These are phyloP conservation scores for Amanita muscaria DNA, from an alignment of 768 basidiomycete species.

Conservation along the genomic window DNA sequence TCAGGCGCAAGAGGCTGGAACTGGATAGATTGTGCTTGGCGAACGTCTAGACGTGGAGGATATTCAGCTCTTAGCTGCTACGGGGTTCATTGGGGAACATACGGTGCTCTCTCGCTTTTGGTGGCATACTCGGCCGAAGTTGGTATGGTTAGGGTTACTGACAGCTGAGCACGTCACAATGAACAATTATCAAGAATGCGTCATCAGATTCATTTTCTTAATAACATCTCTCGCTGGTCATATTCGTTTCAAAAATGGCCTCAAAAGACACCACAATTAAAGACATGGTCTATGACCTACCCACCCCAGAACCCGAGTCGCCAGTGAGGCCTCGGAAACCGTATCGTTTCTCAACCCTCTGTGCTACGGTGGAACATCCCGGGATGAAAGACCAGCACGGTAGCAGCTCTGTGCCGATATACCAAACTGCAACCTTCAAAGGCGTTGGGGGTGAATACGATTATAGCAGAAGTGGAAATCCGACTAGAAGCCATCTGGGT, in stretches of 20 bases:
- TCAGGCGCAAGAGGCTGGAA: slow-evolving; percentile 46
- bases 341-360: slow-evolving; percentile 84
- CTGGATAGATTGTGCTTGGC: slow-evolving; percentile 37
- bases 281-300: slow-evolving; percentile 35
- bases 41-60: slow-evolving; percentile 29
- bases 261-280: slow-evolving; percentile 30
- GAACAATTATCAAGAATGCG: no score
- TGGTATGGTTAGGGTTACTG: slow-evolving; percentile 4
- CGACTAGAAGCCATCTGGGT: slow-evolving; percentile 94
- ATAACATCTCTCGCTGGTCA: not conserved
- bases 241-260: slow-evolving; percentile 20
- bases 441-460: slow-evolving; percentile 86
- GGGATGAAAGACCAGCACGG: slow-evolving; percentile 93
- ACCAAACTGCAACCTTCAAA: slow-evolving; percentile 98
- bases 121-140: slow-evolving; percentile 26
- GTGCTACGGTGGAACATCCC: slow-evolving; percentile 88
- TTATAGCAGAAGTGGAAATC: slow-evolving; percentile 93
- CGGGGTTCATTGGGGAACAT: slow-evolving; percentile 14
- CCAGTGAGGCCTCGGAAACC: slow-evolving; percentile 60
- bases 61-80: not conserved
- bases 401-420: slow-evolving; percentile 91
- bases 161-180: slow-evolving; percentile 2
- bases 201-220: not conserved
- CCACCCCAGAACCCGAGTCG: slow-evolving; percentile 78
- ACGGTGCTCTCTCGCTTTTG: slow-evolving; percentile 44